Base-by-base conservation (phyloP, 768 basidiomycete genomes). In the Pleurotus djamor region DNA sequence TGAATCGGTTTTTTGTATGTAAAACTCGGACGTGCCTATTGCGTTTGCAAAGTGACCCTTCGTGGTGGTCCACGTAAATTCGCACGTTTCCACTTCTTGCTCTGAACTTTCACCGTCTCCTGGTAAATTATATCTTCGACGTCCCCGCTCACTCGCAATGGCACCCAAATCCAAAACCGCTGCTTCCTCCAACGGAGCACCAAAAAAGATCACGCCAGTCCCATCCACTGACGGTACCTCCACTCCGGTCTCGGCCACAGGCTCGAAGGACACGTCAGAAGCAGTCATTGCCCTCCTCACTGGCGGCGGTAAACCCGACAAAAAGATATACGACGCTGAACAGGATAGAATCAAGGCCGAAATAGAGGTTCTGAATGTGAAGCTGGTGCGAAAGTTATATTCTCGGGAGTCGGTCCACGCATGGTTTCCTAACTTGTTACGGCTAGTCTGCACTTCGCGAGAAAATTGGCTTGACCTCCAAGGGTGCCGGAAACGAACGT, bases 271-370 rank as follows among this genome's bases (percentile, higher is more conserved):
- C 41, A 64, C 66, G 59, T 57, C 75, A 49, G 65, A 70, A 61
- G 61, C 73, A 37, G 67, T 73, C 54, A 38, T 65, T 34, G 17
- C 41, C 17, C 41, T 56, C 41, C 9, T 33, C 8, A 17, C 28
- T 43, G 57, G 67, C 52, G 72, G 78, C 48, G 86, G 83, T 47
- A 91, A 79, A 70, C 96, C 96, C 35, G 95, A 97, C 82, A 94
- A 94, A 74, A 81, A 81, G 50, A 76, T 73, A n/a, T 90, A 90
- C 71, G 92, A 97, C 56, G 82, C 79, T 7, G 94, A 98, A 75
- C 93, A 96, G 74, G 87, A 90, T 56, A 84, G 74, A 67, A 76
- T 96, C 64, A 94, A 90, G 73, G 74, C 80, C 28, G 90, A 95
- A 68, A 96, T 98, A 66, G 95, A 96, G 60, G 79, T 75, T 49